phyloP scores from a whole-genome alignment of 495 filamentous ascomycete genomes.

The Astrocystis sublimbata region DNA sequence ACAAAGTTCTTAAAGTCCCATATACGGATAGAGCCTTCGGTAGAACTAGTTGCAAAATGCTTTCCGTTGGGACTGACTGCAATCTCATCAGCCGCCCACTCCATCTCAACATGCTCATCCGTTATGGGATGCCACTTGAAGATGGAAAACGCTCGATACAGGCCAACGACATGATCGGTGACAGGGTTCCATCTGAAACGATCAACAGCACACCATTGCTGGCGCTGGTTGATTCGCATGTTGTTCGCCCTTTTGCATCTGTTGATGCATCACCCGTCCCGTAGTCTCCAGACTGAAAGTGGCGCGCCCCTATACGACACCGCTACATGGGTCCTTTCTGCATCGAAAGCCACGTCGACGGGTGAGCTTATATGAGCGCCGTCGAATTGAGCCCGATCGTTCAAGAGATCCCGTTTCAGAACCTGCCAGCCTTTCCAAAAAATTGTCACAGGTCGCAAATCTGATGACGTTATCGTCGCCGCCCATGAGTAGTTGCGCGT shows the following conservation, averaged over 20 bases:
- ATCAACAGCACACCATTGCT: slow-evolving; percentile 23
- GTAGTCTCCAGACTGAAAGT: not conserved
- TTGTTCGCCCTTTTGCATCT: not conserved
- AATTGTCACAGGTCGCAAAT: not conserved
- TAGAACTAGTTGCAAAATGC: slow-evolving; percentile 29
- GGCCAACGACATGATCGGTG: slow-evolving; percentile 24
- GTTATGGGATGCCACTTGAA: slow-evolving; percentile 33
- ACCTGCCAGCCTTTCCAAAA: slow-evolving; percentile 2
- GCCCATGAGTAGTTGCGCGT: not conserved
- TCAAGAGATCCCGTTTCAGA: not conserved
- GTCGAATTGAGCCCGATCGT: not conserved
- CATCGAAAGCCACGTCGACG: not conserved
- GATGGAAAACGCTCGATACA: slow-evolving; percentile 26
- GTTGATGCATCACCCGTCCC: slow-evolving; percentile 3
- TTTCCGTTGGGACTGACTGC: slow-evolving; percentile 27
- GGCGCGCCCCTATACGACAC: not conserved
- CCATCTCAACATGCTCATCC: not conserved
- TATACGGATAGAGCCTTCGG: slow-evolving; percentile 26
- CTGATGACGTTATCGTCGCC: not conserved
- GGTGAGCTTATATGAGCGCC: not conserved
- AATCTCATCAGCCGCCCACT: slow-evolving; percentile 12
- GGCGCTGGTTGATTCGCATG: not conserved
- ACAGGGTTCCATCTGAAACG: slow-evolving; percentile 30
- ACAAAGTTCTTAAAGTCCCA: slow-evolving; percentile 25
- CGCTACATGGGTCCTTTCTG: not conserved